Base-by-base conservation (phyloP, 2,329 filamentous ascomycete species). In the Pseudogymnoascus sp. region DNA sequence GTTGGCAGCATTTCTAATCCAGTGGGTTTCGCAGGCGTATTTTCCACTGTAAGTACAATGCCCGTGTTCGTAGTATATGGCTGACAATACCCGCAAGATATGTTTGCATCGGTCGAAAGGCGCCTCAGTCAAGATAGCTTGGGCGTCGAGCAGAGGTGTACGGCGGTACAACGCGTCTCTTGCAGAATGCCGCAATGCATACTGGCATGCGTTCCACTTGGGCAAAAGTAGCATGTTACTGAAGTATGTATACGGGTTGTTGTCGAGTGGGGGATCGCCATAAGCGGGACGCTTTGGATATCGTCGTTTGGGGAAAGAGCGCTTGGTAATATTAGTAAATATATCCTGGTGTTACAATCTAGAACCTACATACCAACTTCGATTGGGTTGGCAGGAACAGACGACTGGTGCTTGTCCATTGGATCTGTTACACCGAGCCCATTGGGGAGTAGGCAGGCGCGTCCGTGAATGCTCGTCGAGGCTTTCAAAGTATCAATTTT, bases 371-470 rank as follows among this genome's bases (percentile, higher is more conserved):
- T 53, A 53, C 46, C 46, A 53, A 31, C 18, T n/a, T 31, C 46
- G 14, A 53, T 53, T 53, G 23, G 46, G 46, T 31, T 53, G 23
- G n/a, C 28, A 18, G 14, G 8, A 16, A 31, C 14, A 5, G 21
- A 28, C 46, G 21, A 28, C 25, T 11, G 95, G 97, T 78, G 95
- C 95, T 65, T 99, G 93, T 76, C 85, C 93, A 67, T 82, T 96
- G 53, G 95, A 95, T 62, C 81, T 96, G 59, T 80, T 97, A 59
- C 95, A 95, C 31, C 87, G 95, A 68, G 95, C 99, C 5, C 95
- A 97, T 79, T 85, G 95, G 69, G 84, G 95, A 70, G 96, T 99
- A 73, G 5, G 25, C 25, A 53, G 23, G 25, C 14, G 46, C n/a
- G 25, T 31, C 11, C 46, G 46, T 31, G 46, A 31, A 31, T 53